Conservation (phyloP, 192 early-diverging fungal species). For the Lunasporangiospora selenospora region DNA sequence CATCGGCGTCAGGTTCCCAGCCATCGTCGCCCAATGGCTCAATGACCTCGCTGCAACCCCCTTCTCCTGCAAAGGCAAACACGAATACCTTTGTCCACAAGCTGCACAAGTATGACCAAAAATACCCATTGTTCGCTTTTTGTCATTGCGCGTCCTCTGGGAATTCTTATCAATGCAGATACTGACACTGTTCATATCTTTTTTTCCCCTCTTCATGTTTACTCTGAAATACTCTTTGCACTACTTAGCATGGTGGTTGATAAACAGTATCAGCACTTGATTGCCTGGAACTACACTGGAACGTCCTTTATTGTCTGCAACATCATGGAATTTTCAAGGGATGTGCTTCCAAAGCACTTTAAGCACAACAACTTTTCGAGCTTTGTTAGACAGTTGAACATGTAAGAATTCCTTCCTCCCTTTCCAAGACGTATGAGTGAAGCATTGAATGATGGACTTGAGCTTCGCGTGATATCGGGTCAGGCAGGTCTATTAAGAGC, state of each 20-base stretch:
- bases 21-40: slow-evolving; percentile 37
- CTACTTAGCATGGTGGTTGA: slow-evolving; percentile 80
- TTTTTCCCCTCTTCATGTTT: neutral
- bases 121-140: neutral
- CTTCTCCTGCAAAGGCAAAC: slow-evolving; percentile 52
- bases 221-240: neutral
- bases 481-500: neutral
- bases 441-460: too few relatives aligned
- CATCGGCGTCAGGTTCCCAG: slow-evolving; percentile 48
- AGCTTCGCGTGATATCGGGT: too few relatives aligned
- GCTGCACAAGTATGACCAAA: slow-evolving; percentile 56
- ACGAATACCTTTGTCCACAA: slow-evolving; percentile 67
- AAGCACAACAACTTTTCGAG: slow-evolving; percentile 93
- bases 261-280: slow-evolving; percentile 84
- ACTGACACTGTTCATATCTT: neutral
- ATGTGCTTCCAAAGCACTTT: slow-evolving; percentile 92
- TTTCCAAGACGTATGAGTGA: too few relatives aligned
- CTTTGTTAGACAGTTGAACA: slow-evolving; percentile 89
- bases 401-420: slow-evolving; percentile 56
- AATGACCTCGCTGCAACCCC: slow-evolving; percentile 51
- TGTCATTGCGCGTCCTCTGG: neutral
- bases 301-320: slow-evolving; percentile 92
- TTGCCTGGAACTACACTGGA: slow-evolving; percentile 89
- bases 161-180: neutral
- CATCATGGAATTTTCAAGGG: slow-evolving; percentile 87